These are phyloP conservation scores for Pseudogymnoascus pannorum DNA, from an alignment of 2,329 filamentous ascomycete genomes.

Conservation along the genomic window DNA sequence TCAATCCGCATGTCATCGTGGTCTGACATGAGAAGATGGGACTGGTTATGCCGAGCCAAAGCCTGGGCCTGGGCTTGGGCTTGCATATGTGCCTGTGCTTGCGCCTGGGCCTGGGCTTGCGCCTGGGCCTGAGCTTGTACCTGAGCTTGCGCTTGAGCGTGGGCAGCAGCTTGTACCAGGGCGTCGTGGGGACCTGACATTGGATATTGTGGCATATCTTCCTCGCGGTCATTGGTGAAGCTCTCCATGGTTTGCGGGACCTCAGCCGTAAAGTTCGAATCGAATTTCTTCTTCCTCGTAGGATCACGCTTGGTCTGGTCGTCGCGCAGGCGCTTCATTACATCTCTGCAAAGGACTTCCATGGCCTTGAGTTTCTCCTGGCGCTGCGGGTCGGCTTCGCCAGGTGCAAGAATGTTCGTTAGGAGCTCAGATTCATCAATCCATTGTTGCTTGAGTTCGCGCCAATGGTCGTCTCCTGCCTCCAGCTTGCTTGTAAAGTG, in stretches of 20 bases:
- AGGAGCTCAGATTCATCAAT: constrained; percentile 50
- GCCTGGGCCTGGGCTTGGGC: constrained; percentile 17
- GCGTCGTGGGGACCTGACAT: constrained; percentile 12
- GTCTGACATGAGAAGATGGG: constrained; percentile 26
- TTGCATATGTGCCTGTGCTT: constrained; percentile 9
- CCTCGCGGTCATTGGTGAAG: not conserved
- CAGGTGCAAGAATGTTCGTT: constrained; percentile 44
- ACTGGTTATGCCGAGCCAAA: constrained; percentile 13
- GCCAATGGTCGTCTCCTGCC: constrained; percentile 64
- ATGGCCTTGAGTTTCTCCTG: constrained; percentile 54
- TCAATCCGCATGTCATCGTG: constrained; percentile 54
- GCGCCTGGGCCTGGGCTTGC: constrained; percentile 11
- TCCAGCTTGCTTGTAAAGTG: constrained; percentile 68
- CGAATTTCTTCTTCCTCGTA: constrained; percentile 35
- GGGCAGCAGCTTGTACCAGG: constrained; percentile 27
- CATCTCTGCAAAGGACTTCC: constrained; percentile 65
- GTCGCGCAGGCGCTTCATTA: constrained; percentile 69
- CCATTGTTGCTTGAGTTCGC: constrained; percentile 62
- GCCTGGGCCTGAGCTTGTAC: constrained; percentile 13
- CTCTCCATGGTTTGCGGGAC: constrained; percentile 10
- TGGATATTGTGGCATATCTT: constrained; percentile 1
- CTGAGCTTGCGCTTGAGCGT: constrained; percentile 21
- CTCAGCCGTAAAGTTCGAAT: constrained; percentile 30
- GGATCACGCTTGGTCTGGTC: constrained; percentile 52
- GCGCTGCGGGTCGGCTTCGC: constrained; percentile 45